phyloP scores from a whole-genome alignment of 2,329 filamentous ascomycete species.

The Waltergamsia citrina region DNA sequence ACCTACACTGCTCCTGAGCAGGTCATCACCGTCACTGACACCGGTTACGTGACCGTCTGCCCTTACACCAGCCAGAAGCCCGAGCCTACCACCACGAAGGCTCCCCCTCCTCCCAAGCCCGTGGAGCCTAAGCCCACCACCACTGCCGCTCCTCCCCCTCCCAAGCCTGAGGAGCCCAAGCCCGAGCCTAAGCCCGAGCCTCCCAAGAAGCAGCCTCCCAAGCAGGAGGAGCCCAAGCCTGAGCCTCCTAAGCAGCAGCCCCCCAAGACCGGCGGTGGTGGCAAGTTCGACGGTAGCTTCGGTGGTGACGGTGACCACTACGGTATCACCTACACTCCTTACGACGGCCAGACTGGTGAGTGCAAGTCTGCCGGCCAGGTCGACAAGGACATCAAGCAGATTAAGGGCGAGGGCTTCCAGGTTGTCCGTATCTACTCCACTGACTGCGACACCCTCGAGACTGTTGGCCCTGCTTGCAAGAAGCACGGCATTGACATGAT shows the following conservation, averaged over 20 bases:
- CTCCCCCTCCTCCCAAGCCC: slow-evolving; percentile 12
- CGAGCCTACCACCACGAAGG: slow-evolving; percentile 13
- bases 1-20: slow-evolving; percentile 63
- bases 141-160: slow-evolving; percentile 7
- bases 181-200: slow-evolving; percentile 5
- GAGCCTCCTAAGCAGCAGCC: slow-evolving; percentile 7
- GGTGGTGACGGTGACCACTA: slow-evolving; percentile 45
- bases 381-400: slow-evolving; percentile 46
- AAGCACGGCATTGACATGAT: slow-evolving; percentile 68
- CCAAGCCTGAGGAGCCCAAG: slow-evolving; percentile 5
- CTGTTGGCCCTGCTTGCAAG: slow-evolving; percentile 61
- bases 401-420: slow-evolving; percentile 58
- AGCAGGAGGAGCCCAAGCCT: slow-evolving; percentile 10
- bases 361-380: slow-evolving; percentile 60
- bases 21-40: slow-evolving; percentile 60
- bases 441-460: slow-evolving; percentile 75
- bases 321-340: slow-evolving; percentile 77
- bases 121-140: slow-evolving; percentile 8
- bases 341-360: slow-evolving; percentile 40
- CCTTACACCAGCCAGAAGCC: slow-evolving; percentile 45
- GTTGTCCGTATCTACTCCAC: slow-evolving; percentile 80
- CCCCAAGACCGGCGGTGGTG: slow-evolving; percentile 8
- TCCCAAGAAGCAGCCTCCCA: slow-evolving; percentile 9
- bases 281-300: slow-evolving; percentile 18
- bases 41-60: slow-evolving; percentile 60